Evolutionary conservation across 352 stramenopile genomes (phyloP).

Genomic region (Globisporangium apiculatum): DNA sequence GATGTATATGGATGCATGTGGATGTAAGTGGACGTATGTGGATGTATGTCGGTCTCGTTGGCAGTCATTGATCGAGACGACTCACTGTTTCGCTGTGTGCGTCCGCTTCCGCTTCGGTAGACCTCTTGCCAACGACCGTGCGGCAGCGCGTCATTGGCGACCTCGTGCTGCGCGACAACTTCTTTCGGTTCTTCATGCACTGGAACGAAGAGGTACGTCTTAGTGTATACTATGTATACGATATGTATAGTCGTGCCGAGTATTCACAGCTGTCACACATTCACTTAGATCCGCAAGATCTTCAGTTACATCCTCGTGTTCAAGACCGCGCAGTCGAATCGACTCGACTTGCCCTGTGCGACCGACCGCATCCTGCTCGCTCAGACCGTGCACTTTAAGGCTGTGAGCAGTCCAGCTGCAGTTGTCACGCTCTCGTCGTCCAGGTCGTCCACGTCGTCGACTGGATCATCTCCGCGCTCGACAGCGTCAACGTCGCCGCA

Average conservation of each 20-base stretch:
- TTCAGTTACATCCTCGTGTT: conserved; percentile 83
- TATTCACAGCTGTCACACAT: background rate
- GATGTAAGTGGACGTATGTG: conserved; percentile 1
- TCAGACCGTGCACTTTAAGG: conserved; percentile 65
- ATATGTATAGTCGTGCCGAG: background rate
- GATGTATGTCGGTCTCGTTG: background rate
- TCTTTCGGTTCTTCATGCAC: conserved; percentile 82
- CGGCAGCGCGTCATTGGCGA: conserved; percentile 65
- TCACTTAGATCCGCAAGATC: conserved; percentile 71
- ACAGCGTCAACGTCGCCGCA: conserved; percentile 13
- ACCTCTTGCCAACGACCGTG: conserved; percentile 53
- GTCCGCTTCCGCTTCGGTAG: conserved; percentile 14
- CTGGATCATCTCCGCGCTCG: conserved; percentile 9
- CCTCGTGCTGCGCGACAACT: conserved; percentile 78
- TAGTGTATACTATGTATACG: background rate
- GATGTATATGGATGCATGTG: too few species aligned
- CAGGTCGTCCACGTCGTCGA: conserved; percentile 15
- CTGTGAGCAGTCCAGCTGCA: background rate
- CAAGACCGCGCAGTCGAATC: conserved; percentile 70
- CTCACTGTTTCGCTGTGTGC: background rate
- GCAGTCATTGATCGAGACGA: background rate
- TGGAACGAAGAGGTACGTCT: conserved; percentile 81
- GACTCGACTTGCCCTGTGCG: conserved; percentile 61
- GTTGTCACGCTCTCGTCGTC: background rate
- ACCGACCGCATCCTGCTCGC: conserved; percentile 72